Evolutionary conservation across 257 asterid species (phyloP), one percentile per base, ranked within the genome.

Genomic region (Solanum medicagineum): DNA sequence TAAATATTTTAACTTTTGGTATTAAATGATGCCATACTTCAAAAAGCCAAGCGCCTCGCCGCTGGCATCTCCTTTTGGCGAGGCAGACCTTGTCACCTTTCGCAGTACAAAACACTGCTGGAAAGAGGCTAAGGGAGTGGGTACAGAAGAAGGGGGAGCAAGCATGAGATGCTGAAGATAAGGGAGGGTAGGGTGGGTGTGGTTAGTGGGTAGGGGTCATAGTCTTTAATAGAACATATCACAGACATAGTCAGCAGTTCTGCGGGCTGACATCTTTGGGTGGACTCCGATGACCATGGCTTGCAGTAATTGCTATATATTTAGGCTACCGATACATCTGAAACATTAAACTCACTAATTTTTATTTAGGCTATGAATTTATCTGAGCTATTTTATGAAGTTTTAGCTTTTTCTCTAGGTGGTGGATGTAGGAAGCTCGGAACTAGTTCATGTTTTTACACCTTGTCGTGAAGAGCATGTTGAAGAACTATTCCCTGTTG

Each of bases 401-500:
- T 85, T 16, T 68, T 79, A 59, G 80, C n/a, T 44, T 74, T 87
- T 69, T 82, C 75, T 85, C 85, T 92, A 95, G 99, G 94, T 92
- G 65, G 92, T 93, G 29, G 95, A 94, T 85, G 87, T 90, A 66
- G 94, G 84, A 84, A 92, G 86, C 83, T 55, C 84, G 14, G 86
- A 90, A 83, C 66, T 91, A 13, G 85, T 93, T 84, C 91, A 93
- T 80, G 89, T 89, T 56, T 92, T 94, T 77, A 90, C 93, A 66
- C 98, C 99, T 88, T 85, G 90, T 85, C 92, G 91, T 20, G 88
- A 90, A 86, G 95, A 91, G 36, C 77, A 84, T 55, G 93, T 17
- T 68, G 94, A 89, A 79, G 92, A 88, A 62, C 86, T 91, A 89
- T 92, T 93, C 6, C 97, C 95, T 49, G 84, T 90, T 86, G 98